phyloP scores from a whole-genome alignment of 2,329 filamentous ascomycete genomes.

The Colletotrichum sp. region DNA sequence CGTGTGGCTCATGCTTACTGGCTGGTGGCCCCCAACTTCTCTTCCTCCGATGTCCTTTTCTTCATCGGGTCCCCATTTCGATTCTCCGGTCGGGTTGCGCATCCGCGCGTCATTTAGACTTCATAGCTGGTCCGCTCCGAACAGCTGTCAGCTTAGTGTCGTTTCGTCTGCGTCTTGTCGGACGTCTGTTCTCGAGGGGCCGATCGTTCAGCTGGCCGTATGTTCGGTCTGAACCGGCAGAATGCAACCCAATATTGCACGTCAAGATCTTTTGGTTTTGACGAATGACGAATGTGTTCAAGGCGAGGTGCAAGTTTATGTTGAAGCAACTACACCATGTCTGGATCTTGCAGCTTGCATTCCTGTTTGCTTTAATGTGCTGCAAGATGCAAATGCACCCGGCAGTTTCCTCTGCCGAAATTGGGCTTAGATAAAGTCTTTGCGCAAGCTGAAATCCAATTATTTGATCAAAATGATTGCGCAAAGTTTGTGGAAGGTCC shows the following conservation, averaged over 20 bases:
- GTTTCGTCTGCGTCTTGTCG: constrained; percentile 13
- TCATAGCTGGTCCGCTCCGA: neutral
- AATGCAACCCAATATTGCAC: neutral
- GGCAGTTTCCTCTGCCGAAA: neutral
- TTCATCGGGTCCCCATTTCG: neutral
- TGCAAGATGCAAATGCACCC: neutral
- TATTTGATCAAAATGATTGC: neutral
- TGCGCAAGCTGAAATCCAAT: neutral
- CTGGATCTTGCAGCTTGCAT: neutral
- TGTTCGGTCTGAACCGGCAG: neutral
- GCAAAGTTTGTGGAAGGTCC: neutral
- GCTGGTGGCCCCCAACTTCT: neutral
- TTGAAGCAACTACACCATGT: neutral
- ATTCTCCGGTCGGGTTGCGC: neutral
- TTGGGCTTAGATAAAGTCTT: neutral
- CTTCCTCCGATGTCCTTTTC: neutral
- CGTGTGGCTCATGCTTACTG: constrained; percentile 1
- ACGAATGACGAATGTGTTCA: neutral
- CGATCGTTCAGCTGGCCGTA: neutral
- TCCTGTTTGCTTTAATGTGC: neutral
- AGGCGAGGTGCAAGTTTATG: neutral
- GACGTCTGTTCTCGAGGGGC: constrained; percentile 11
- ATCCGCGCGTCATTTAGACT: constrained; percentile 4
- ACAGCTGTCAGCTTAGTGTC: constrained; percentile 4
- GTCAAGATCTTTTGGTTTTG: neutral